These are phyloP conservation scores for Forsythia suspensa DNA, from an alignment of 257 asterid genomes.

Conservation along the genomic window DNA sequence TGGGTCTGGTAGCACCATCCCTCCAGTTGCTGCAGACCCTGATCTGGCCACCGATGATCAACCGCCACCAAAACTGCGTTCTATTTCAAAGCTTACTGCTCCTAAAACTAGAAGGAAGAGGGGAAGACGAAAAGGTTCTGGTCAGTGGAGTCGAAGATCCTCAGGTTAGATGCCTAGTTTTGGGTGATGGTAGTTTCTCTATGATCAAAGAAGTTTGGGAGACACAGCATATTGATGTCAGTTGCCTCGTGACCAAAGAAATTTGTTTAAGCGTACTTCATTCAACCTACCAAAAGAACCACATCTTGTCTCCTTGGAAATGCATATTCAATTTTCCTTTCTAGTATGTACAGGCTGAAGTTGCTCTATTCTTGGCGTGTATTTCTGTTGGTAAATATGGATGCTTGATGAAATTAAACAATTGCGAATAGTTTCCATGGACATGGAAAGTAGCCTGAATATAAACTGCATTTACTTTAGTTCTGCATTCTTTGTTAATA, in stretches of 20 bases:
- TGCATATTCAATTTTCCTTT: slow-evolving; percentile 10
- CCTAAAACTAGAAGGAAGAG: slow-evolving; percentile 53
- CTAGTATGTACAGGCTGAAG: slow-evolving; percentile 26
- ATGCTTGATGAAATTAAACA: slow-evolving; percentile 16
- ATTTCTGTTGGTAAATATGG: slow-evolving; percentile 3
- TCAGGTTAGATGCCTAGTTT: slow-evolving; percentile 25
- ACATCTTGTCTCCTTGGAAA: not conserved
- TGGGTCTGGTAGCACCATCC: slow-evolving; percentile 25
- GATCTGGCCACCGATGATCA: slow-evolving; percentile 41
- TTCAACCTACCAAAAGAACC: not conserved
- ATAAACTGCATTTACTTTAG: not conserved
- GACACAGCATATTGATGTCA: slow-evolving; percentile 13
- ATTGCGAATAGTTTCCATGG: not conserved
- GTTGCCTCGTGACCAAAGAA: not conserved
- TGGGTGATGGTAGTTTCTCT: not conserved
- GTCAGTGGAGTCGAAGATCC: slow-evolving; percentile 41
- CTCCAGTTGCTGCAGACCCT: slow-evolving; percentile 34
- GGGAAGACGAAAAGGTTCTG: slow-evolving; percentile 46
- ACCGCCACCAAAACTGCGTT: slow-evolving; percentile 48
- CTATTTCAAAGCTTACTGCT: slow-evolving; percentile 53
- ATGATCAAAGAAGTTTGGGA: slow-evolving; percentile 1
- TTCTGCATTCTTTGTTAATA: not conserved
- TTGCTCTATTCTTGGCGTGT: slow-evolving; percentile 14
- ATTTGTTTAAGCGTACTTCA: slow-evolving; percentile 3
- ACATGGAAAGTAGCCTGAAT: not conserved